Conservation (phyloP, 1,284 basidiomycete genomes). For the Rhodotorula sp. region DNA sequence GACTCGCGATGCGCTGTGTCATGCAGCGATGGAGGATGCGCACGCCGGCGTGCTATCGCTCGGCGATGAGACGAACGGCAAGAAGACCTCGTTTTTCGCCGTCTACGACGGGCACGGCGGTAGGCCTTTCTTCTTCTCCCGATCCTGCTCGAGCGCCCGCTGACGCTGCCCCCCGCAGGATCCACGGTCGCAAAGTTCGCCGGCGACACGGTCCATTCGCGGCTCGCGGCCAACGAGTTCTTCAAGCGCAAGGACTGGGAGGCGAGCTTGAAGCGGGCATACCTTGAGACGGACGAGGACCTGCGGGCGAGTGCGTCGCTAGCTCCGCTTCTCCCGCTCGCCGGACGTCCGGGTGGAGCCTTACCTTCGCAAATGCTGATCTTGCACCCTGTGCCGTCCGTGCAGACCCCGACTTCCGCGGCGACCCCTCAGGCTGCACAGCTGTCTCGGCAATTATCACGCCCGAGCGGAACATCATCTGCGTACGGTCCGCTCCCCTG, state of each 20-base stretch:
- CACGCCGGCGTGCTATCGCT: constrained; percentile 75
- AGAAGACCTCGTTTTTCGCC: constrained; percentile 75
- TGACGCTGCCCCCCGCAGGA: constrained; percentile 57
- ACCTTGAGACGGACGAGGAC: constrained; percentile 93
- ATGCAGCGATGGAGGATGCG: constrained; percentile 93
- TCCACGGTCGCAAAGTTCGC: constrained; percentile 86
- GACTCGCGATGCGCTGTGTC: background rate
- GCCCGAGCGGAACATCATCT: constrained; percentile 72
- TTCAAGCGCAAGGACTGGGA: constrained; percentile 73
- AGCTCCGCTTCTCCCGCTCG: background rate
- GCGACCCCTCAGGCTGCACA: constrained; percentile 95
- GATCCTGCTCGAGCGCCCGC: background rate
- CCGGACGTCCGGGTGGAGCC: background rate
- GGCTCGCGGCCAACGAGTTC: constrained; percentile 70
- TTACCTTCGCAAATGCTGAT: too few species aligned
- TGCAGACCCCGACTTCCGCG: constrained; percentile 77
- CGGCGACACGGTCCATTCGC: constrained; percentile 82
- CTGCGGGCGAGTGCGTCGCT: constrained; percentile 70
- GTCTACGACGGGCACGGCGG: constrained; percentile 99
- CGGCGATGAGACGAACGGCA: constrained; percentile 62
- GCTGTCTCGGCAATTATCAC: constrained; percentile 88
- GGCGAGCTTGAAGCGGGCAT: constrained; percentile 80
- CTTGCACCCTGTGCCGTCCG: background rate
- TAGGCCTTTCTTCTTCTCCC: constrained; percentile 53
- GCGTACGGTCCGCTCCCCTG: constrained; percentile 58